Evolutionary conservation across 495 filamentous ascomycete genomes (phyloP).

Genomic region (Monascus purpureus): DNA sequence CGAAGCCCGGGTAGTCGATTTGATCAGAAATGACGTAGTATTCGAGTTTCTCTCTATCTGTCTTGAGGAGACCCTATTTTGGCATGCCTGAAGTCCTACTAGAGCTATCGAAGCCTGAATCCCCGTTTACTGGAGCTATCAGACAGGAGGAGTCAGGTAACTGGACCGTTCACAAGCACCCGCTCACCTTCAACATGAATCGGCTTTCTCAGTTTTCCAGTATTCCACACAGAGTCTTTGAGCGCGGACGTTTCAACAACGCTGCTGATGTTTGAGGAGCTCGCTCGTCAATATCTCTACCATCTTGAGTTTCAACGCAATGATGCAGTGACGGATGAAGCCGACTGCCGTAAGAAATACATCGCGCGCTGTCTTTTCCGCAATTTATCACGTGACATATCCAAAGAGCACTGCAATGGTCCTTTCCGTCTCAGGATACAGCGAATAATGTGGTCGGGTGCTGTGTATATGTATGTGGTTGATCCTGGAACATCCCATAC

Average conservation of each 20-base stretch:
- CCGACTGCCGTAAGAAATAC: conserved; percentile 30
- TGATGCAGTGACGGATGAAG: conserved; percentile 19
- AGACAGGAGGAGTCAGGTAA: conserved; percentile 4
- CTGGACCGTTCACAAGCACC: conserved; percentile 8
- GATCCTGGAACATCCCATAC: no score
- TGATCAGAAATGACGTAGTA: no score
- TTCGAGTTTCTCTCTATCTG: conserved; percentile 10
- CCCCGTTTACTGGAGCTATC: conserved; percentile 24
- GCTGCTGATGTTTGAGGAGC: conserved; percentile 28
- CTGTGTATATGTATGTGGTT: no score
- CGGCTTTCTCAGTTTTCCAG: conserved; percentile 12
- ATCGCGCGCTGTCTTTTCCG: conserved; percentile 29
- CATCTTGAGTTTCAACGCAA: conserved; percentile 30
- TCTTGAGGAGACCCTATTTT: conserved; percentile 17
- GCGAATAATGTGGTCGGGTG: no score
- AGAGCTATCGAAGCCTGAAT: conserved; percentile 21
- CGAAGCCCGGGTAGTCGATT: no score
- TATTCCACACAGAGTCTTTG: conserved; percentile 8
- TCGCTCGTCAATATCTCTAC: conserved; percentile 31
- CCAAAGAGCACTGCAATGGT: conserved; percentile 7
- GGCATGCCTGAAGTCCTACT: conserved; percentile 21
- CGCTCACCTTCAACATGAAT: conserved; percentile 21
- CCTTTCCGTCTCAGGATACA: no score
- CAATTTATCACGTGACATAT: conserved; percentile 15
- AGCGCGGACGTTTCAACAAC: conserved; percentile 8